phyloP scores from a whole-genome alignment of 2,329 filamentous ascomycete species.

The Coniochaeta hoffmannii region DNA sequence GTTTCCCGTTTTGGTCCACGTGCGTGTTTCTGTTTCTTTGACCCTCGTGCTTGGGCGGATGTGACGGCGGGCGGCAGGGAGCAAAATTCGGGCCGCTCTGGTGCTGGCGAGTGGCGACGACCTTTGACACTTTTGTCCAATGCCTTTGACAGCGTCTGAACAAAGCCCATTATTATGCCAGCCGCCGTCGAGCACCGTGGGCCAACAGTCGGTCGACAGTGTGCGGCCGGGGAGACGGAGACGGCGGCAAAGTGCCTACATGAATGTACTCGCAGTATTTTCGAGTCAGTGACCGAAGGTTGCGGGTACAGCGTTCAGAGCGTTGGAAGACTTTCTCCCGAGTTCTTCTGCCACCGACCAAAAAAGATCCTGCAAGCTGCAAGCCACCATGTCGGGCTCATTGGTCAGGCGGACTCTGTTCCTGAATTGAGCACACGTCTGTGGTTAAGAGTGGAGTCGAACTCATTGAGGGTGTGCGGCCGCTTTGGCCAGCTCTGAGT shows the following conservation, averaged over 20 bases:
- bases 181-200: not conserved
- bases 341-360: not conserved
- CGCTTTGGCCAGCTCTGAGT: not conserved
- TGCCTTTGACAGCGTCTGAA: not conserved
- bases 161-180: slow-evolving; percentile 1
- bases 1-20: not conserved
- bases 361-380: not conserved
- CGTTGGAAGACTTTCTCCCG: not conserved
- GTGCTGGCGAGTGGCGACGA: not conserved
- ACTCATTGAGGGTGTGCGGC: not conserved
- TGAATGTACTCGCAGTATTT: not conserved
- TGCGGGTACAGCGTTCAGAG: not conserved
- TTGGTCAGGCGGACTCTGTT: not conserved
- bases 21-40: not conserved
- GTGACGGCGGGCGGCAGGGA: not conserved
- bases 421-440: not conserved
- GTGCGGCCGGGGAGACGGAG: not conserved
- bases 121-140: not conserved
- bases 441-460: not conserved
- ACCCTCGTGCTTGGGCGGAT: not conserved
- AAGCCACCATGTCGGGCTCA: not conserved
- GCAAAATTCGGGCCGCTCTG: not conserved
- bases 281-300: not conserved
- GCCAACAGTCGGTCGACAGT: not conserved
- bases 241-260: not conserved